Conservation (phyloP, 768 basidiomycete species). For the Amanita polypyramis region DNA sequence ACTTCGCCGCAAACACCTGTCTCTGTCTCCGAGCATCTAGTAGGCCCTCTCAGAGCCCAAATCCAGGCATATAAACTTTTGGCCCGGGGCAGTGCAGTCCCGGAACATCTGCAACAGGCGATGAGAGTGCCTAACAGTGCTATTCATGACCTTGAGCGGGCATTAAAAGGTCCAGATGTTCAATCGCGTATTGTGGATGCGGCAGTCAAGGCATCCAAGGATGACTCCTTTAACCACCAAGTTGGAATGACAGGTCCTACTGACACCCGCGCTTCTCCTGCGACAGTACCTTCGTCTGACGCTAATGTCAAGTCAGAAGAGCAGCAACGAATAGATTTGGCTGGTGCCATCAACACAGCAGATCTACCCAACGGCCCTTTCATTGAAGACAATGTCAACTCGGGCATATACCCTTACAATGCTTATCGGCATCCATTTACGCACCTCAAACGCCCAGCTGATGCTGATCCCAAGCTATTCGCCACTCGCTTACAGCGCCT, state of each 20-base stretch:
- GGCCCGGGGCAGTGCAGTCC: conserved; percentile 52
- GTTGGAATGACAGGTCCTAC: background rate
- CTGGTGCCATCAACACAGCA: conserved; percentile 28
- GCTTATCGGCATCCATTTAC: conserved; percentile 79
- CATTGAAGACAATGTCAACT: conserved; percentile 70
- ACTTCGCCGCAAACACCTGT: conserved; percentile 60
- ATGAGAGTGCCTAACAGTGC: conserved; percentile 55
- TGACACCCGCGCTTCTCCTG: conserved; percentile 2
- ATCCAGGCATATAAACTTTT: conserved; percentile 76
- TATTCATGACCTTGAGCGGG: conserved; percentile 53
- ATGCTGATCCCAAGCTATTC: conserved; percentile 49
- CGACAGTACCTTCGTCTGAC: background rate
- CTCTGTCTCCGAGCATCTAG: conserved; percentile 70
- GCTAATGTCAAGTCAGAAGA: conserved; percentile 44
- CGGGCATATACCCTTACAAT: conserved; percentile 87
- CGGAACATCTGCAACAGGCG: conserved; percentile 59
- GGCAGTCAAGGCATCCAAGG: conserved; percentile 66
- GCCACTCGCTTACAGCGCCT: conserved; percentile 71
- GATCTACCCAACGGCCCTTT: conserved; percentile 66
- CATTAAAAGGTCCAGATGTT: conserved; percentile 50
- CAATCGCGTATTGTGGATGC: conserved; percentile 59
- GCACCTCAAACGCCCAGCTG: conserved; percentile 58
- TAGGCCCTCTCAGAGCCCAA: conserved; percentile 67
- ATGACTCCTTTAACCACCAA: conserved; percentile 19
- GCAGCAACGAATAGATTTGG: conserved; percentile 10